A percentile compares a stretch with the other conserved stretches of the same genome.
Evolutionary conservation across 768 basidiomycete species (phyloP).

Genomic region (Grammothele lineata): DNA sequence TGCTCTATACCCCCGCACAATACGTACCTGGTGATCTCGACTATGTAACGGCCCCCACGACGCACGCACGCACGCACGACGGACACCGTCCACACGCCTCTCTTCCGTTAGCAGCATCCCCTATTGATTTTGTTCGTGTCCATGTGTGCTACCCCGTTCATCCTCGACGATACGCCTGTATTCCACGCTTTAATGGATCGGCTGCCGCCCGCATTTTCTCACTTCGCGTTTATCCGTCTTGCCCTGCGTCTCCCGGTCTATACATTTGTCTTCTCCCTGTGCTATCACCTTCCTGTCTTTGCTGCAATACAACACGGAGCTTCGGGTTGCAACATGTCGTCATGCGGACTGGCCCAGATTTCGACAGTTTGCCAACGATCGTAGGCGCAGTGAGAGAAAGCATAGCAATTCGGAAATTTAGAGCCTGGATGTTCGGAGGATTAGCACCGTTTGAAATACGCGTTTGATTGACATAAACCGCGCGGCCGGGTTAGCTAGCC

Average conservation of each 20-base stretch:
- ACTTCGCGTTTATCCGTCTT: slow-evolving; percentile 3
- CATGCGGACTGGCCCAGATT: too few species aligned
- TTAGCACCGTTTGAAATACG: slow-evolving; percentile 10
- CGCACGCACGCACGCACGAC: slow-evolving; percentile 29
- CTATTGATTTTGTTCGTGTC: slow-evolving; percentile 8
- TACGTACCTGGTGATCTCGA: slow-evolving; percentile 22
- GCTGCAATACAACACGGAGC: slow-evolving; percentile 10
- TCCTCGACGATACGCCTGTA: slow-evolving; percentile 27
- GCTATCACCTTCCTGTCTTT: slow-evolving; percentile 12
- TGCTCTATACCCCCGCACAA: slow-evolving; percentile 29
- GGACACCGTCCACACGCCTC: slow-evolving; percentile 27
- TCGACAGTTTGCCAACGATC: too few species aligned
- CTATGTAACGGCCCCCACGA: slow-evolving; percentile 28
- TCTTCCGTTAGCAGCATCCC: slow-evolving; percentile 11
- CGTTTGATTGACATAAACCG: too few species aligned
- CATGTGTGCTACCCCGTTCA: slow-evolving; percentile 17
- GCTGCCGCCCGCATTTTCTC: slow-evolving; percentile 10
- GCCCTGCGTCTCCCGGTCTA: slow-evolving; percentile 8
- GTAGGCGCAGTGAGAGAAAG: too few species aligned
- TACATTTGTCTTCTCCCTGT: slow-evolving; percentile 8
- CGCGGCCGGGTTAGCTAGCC: too few species aligned
- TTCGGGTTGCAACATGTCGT: neutral
- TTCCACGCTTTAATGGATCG: slow-evolving; percentile 27
- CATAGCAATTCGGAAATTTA: too few species aligned
- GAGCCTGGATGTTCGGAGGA: too few species aligned